phyloP scores from a whole-genome alignment of 805 yeast species.

The Sungouiella blattae region DNA sequence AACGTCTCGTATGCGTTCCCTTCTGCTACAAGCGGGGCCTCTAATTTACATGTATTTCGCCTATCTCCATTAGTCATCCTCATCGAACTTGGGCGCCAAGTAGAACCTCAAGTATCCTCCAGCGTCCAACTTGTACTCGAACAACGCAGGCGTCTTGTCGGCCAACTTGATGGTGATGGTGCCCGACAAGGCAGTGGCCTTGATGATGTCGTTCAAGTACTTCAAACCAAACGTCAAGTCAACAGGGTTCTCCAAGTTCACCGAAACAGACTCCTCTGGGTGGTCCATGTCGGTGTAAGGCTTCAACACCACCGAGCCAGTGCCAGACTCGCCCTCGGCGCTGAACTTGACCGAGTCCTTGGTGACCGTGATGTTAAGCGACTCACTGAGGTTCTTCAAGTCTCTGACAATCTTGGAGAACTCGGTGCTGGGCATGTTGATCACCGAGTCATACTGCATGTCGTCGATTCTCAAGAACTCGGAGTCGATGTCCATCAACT shows the following conservation, averaged over 20 bases:
- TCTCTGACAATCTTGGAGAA: conserved; percentile 89
- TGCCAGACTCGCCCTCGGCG: conserved; percentile 89
- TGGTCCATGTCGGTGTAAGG: conserved; percentile 79
- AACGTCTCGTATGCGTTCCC: too few species aligned
- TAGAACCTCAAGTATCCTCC: conserved; percentile 93
- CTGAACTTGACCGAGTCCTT: conserved; percentile 89
- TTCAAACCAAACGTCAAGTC: conserved; percentile 87
- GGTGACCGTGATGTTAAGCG: conserved; percentile 79
- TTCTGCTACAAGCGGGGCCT: too few species aligned
- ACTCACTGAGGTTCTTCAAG: conserved; percentile 80
- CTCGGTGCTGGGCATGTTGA: conserved; percentile 84
- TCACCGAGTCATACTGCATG: conserved; percentile 81
- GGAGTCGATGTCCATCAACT: conserved; percentile 94
- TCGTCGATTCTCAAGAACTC: conserved; percentile 93
- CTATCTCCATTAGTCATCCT: too few species aligned
- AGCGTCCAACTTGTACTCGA: conserved; percentile 80
- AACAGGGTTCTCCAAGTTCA: conserved; percentile 82
- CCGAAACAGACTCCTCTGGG: conserved; percentile 69
- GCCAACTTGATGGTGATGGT: conserved; percentile 82
- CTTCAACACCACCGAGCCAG: conserved; percentile 81
- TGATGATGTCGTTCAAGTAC: conserved; percentile 86
- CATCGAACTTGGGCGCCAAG: conserved; percentile 97
- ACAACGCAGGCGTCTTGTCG: conserved; percentile 88
- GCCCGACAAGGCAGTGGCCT: conserved; percentile 76
- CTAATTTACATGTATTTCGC: too few species aligned